Evolutionary conservation across 2,329 filamentous ascomycete genomes (phyloP).

Genomic region (Dactylella cylindrospora): DNA sequence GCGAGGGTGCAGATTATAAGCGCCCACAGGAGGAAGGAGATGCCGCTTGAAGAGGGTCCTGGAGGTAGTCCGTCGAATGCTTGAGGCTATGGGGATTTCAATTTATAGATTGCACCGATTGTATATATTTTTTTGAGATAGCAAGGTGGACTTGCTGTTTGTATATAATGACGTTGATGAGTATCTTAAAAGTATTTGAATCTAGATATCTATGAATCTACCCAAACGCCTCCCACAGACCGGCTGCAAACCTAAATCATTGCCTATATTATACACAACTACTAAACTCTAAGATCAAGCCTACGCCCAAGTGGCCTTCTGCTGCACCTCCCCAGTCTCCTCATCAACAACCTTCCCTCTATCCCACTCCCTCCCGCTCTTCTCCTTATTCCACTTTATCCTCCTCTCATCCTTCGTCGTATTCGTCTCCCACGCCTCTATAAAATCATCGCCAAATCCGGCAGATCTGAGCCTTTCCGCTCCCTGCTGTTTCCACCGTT

Average conservation of each 20-base stretch:
- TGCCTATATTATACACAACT: neutral
- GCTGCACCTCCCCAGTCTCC: slow-evolving; percentile 47
- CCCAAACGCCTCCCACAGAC: slow-evolving; percentile 2
- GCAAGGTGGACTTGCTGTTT: too few relatives aligned
- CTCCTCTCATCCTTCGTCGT: slow-evolving; percentile 64
- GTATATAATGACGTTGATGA: slow-evolving; percentile 2
- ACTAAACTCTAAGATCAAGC: neutral
- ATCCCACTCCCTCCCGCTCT: slow-evolving; percentile 67
- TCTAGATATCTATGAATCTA: neutral
- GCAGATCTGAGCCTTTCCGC: slow-evolving; percentile 73
- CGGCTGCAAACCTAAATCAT: neutral
- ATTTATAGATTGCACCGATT: too few relatives aligned
- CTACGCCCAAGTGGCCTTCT: slow-evolving; percentile 46
- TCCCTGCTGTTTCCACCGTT: slow-evolving; percentile 73
- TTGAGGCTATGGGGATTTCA: neutral
- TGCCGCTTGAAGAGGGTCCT: too few relatives aligned
- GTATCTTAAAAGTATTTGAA: neutral
- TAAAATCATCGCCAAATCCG: slow-evolving; percentile 74
- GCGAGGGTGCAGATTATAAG: slow-evolving; percentile 62
- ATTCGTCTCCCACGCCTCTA: slow-evolving; percentile 70
- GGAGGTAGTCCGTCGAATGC: slow-evolving; percentile 3
- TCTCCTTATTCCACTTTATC: slow-evolving; percentile 71
- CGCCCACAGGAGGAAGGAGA: slow-evolving; percentile 18
- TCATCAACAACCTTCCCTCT: slow-evolving; percentile 56
- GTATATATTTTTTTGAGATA: slow-evolving; percentile 7